These are phyloP conservation scores for Vigna hirtella DNA, from an alignment of 306 rosid species.

Conservation along the genomic window DNA sequence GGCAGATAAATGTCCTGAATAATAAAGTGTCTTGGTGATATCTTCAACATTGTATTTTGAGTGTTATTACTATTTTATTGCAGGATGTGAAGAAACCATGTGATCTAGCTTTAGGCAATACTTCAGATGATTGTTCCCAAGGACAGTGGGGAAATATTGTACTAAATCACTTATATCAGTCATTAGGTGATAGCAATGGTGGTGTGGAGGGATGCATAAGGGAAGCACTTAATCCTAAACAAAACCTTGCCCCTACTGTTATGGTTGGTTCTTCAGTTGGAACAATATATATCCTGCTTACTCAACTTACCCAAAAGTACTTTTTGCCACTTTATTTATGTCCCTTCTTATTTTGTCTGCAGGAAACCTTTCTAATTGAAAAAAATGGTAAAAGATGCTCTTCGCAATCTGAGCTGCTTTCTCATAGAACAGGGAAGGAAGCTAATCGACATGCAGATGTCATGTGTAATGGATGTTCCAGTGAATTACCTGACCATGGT, in stretches of 20 bases:
- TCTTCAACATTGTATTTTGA: conserved; percentile 42
- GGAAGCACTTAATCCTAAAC: conserved; percentile 55
- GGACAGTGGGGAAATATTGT: conserved; percentile 64
- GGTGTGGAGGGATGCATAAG: conserved; percentile 63
- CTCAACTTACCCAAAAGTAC: conserved; percentile 25
- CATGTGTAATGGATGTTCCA: conserved; percentile 56
- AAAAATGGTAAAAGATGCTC: conserved; percentile 49
- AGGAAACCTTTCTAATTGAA: conserved; percentile 59
- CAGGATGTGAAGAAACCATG: conserved; percentile 57
- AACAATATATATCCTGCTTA: conserved; percentile 39
- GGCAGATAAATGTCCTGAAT: conserved; percentile 34
- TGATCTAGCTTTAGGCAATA: conserved; percentile 47
- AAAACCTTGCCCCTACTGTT: conserved; percentile 41
- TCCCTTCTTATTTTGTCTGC: conserved; percentile 45
- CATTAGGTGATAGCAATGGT: conserved; percentile 62
- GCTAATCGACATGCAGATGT: conserved; percentile 53
- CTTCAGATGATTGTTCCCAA: conserved; percentile 51
- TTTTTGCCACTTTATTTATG: not conserved
- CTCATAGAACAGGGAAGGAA: conserved; percentile 55
- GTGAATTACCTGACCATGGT: conserved; percentile 52
- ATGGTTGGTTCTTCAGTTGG: conserved; percentile 58
- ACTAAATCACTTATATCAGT: conserved; percentile 61
- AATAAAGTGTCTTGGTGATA: conserved; percentile 31
- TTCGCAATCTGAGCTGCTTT: conserved; percentile 41
- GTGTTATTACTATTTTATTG: conserved; percentile 37